A percentile compares a stretch with the other conserved stretches of the same genome.
These are phyloP conservation scores for Psophocarpus tetragonolobus DNA, from an alignment of 306 rosid genomes.

Conservation along the genomic window DNA sequence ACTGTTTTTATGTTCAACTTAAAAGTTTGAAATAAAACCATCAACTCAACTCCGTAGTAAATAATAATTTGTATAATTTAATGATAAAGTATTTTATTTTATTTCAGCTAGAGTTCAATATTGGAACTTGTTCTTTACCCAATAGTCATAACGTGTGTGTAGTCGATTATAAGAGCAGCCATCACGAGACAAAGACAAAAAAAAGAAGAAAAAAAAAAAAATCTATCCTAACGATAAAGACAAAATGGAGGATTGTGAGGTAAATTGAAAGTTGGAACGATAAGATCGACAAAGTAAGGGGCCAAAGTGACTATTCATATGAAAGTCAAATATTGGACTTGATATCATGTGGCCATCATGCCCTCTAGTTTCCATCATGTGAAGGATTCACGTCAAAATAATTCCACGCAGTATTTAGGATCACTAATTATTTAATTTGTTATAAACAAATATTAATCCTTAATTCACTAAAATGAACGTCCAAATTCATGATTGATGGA, in stretches of 20 bases:
- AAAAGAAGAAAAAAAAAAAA: neutral
- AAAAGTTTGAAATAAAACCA: neutral
- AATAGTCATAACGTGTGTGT: neutral
- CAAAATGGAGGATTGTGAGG: neutral
- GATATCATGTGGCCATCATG: neutral
- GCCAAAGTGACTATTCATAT: constrained; percentile 5
- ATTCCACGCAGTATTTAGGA: neutral
- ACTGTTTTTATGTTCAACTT: neutral
- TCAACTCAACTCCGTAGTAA: no score
- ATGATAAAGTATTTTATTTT: neutral
- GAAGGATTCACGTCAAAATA: neutral
- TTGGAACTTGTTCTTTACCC: neutral
- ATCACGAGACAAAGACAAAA: neutral
- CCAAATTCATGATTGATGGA: no score
- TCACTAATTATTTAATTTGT: no score
- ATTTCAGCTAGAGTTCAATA: neutral
- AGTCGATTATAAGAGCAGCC: neutral
- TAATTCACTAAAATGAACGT: no score
- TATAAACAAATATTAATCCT: no score
- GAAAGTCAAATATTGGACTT: constrained; percentile 15
- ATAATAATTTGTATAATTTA: neutral
- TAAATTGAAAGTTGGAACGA: constrained; percentile 22
- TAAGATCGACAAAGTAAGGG: constrained; percentile 17
- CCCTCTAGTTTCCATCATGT: neutral
- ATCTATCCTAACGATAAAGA: neutral